Evolutionary conservation across 148 eudicot species (phyloP), one percentile per base, ranked within the genome.

Genomic region (Rhododendron molle): DNA sequence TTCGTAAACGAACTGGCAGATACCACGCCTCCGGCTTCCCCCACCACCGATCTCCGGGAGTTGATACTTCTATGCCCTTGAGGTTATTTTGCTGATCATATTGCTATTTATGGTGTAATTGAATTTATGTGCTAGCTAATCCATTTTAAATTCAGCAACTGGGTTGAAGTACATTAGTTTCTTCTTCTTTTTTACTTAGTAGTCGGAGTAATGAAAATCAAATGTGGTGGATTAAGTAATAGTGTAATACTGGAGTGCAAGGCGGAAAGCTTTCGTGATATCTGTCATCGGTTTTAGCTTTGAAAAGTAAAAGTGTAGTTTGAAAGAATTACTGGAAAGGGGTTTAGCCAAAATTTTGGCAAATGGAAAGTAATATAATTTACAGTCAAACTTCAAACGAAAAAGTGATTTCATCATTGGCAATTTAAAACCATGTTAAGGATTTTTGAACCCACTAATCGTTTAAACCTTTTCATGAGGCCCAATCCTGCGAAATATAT

Each of bases 1-100:
- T 97, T 78, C 98, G 99, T 30, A 97, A 93, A 87, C 92, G 99
- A 76, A 95, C 96, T 26, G 89, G 94, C 47, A 91, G 86, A 85
- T 87, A 88, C 85, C 89, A 92, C 28, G 86, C 93, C 43, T 95
- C 99, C 2, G 94, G 98, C 23, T 93, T 95, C 88, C 95, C 98
- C 85, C 90, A 84, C 85, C 90, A 84, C 77, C 94, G 98, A 10
- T 74, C 85, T 73, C 91, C 83, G 7, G 86, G 91, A 56, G 74
- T 83, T 12, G 85, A 88, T 90, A 89, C 87, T 71, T 71, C 76
- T 89, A 87, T 89, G 91, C 91, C 91, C 88, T 83, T 90, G 86
- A 95, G 99, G 99, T 97, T 85, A 36, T 84, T 72, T 80, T 47
- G 21, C 60, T 77, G 21, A 50, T 69, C 30, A 26, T 12, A 47